Evolutionary conservation across 441 rosid species (phyloP).

Genomic region (Pelargonium exstipulatum): DNA sequence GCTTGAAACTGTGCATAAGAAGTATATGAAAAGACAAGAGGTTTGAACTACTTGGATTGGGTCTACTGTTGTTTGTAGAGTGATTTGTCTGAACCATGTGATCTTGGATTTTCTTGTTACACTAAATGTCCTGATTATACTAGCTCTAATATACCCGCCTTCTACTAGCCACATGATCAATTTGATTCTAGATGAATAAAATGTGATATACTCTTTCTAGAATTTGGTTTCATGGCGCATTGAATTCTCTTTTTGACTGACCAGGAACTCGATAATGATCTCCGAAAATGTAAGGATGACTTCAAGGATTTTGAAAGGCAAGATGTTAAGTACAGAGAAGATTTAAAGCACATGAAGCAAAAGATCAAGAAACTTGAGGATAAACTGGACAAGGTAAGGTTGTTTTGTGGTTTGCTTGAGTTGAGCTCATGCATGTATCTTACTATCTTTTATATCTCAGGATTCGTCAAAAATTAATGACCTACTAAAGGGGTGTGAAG

Average conservation of each 20-base stretch:
- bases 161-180: neutral
- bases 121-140: neutral
- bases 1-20: conserved; percentile 64
- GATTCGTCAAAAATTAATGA: conserved; percentile 62
- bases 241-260: conserved; percentile 20
- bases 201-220: no score
- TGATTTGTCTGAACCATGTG: neutral
- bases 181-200: no score
- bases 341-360: conserved; percentile 86
- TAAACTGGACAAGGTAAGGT: conserved; percentile 65
- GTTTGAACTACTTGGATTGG: conserved; percentile 34
- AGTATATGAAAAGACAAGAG: conserved; percentile 71
- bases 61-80: conserved; percentile 10
- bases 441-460: conserved; percentile 37
- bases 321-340: conserved; percentile 86
- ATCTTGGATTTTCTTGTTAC: neutral
- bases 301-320: conserved; percentile 96
- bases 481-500: conserved; percentile 58
- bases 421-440: conserved; percentile 21
- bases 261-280: conserved; percentile 72
- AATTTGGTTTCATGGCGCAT: neutral
- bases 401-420: conserved; percentile 22
- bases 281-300: conserved; percentile 65
- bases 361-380: conserved; percentile 91
- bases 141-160: neutral